Base-by-base conservation (phyloP, 176 grass and related monocot genomes). In the Bolboschoenus planiculmis region DNA sequence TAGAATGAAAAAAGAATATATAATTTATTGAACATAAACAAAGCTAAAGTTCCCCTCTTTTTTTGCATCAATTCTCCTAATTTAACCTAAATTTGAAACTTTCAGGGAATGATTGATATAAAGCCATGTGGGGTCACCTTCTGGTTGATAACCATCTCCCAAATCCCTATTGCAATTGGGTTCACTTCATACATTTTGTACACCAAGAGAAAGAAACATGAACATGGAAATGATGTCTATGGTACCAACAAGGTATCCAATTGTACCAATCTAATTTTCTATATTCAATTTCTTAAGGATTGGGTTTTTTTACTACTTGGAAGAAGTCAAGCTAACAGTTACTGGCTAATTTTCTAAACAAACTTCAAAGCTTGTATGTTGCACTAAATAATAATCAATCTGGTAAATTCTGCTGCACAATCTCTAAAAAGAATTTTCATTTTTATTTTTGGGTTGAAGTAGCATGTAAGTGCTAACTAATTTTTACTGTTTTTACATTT, bases 131-230 rank as follows among this genome's bases (percentile, higher is more conserved):
- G 94, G 78, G 8, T 88, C 21, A 85, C 84, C 13, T 97, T 90
- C 65, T 97, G 94, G 91, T 64, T 88, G 0, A 58, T 93, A 67
- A 97, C 57, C 51, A 10, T 88, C 35, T 90, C 70, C 53, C 94
- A 97, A 84, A 75, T 97, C 35, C 91, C 94, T 3, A 80, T 90
- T 34, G 94, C 94, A 1, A 77, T 90, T 56, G 89, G 87, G 67
- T 93, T 97, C 83, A 93, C 89, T 15, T 59, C 50, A 8, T 97
- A 90, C 35, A 91, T 97, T 56, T 74, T 97, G 43, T 79, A 88
- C 57, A 62, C 67, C 30, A 91, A 91, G 84, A 87, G 78, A 70
- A 90, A 93, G 43, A 26, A 57, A 27, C 16, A 46, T 62, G 56
- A 46, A 58, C 73, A 82, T 26, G 42, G 0, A 60, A 18, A 46